Conservation (phyloP, 2,329 filamentous ascomycete species). For the Podosphaera fusca region DNA sequence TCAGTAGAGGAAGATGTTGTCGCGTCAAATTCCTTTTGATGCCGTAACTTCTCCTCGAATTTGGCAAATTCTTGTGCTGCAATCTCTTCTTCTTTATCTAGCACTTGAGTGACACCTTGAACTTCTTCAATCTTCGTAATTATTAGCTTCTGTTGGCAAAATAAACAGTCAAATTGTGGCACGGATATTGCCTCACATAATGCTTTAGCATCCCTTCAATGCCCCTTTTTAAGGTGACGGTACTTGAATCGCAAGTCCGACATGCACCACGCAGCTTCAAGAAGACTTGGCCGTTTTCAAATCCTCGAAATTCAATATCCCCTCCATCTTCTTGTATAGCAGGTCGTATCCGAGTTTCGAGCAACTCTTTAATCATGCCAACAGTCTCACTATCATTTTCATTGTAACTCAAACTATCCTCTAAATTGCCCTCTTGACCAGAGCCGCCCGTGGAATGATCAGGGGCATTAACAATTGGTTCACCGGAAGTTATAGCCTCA, state of each 20-base stretch:
- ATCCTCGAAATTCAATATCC: slow-evolving; percentile 87
- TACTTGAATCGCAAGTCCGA: slow-evolving; percentile 88
- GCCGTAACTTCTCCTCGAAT: slow-evolving; percentile 66
- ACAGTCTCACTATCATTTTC: slow-evolving; percentile 88
- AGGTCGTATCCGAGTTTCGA: slow-evolving; percentile 84
- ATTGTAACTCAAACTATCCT: slow-evolving; percentile 59
- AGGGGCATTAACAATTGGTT: slow-evolving; percentile 52
- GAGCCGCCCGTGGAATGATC: slow-evolving; percentile 33
- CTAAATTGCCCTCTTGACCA: slow-evolving; percentile 24
- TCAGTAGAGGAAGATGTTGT: slow-evolving; percentile 6
- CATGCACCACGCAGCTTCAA: slow-evolving; percentile 82
- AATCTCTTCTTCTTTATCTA: slow-evolving; percentile 82
- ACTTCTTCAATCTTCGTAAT: slow-evolving; percentile 68
- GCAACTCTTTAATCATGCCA: slow-evolving; percentile 92
- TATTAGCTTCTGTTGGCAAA: slow-evolving; percentile 9
- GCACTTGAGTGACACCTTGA: slow-evolving; percentile 69
- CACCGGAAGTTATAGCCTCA: slow-evolving; percentile 66
- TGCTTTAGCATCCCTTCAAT: slow-evolving; percentile 98
- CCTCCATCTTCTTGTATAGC: slow-evolving; percentile 95
- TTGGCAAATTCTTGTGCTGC: slow-evolving; percentile 72
- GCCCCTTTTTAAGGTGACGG: slow-evolving; percentile 87
- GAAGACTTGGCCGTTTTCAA: slow-evolving; percentile 62
- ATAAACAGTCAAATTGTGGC: neutral
- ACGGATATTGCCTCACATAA: slow-evolving; percentile 38
- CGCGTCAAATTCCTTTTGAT: slow-evolving; percentile 23